Base-by-base conservation (phyloP, 1,284 basidiomycete genomes). In the Tilletia setariae region DNA sequence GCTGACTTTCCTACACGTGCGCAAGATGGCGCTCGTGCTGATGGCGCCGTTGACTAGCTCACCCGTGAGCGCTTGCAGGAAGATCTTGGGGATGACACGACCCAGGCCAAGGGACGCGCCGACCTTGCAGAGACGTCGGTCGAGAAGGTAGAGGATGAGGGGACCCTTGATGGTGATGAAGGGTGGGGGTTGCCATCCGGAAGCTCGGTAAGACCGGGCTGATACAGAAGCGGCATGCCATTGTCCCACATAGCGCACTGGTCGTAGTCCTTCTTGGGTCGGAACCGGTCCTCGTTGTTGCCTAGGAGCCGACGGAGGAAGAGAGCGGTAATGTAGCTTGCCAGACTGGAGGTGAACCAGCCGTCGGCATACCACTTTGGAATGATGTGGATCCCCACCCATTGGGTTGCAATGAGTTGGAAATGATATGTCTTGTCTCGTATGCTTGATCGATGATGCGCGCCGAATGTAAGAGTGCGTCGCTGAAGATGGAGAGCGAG, bases 131-230 rank as follows among this genome's bases (percentile, higher is more conserved):
- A 99, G 86, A 65, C 92, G 89, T 43, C 94, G 89, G 83, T 99
- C 95, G 40, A 99, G 88, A 70, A 98, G 97, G 82, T 98, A 92
- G 4, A 98, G 87, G 1, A 98, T 93, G 9, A 98, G 87, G 0
- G 96, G 95, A 0, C 94, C 88, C 82, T 99, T 98, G 68, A 98
- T 86, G 77, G 95, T 95, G 83, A 98, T 88, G 83, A 98, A 98
- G 7, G 79, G 72, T 47, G 81, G 71, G 3, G 76, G 70, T 28
- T 76, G 69, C 35, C 63, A 53, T 83, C 81, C 28, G 77, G 80
- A 0, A 94, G 91, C 74, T 95, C 92, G 70, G 88, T 86, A 0
- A 83, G 76, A 67, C 92, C 91, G 0, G 94, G 93, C 77, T 95
- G 90, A 82, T 94, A 97, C 67, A 99, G 89, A 0, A 96, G 96